Conservation (phyloP, 805 yeast species). For the Sugiyamaella boreocaroliniensis region DNA sequence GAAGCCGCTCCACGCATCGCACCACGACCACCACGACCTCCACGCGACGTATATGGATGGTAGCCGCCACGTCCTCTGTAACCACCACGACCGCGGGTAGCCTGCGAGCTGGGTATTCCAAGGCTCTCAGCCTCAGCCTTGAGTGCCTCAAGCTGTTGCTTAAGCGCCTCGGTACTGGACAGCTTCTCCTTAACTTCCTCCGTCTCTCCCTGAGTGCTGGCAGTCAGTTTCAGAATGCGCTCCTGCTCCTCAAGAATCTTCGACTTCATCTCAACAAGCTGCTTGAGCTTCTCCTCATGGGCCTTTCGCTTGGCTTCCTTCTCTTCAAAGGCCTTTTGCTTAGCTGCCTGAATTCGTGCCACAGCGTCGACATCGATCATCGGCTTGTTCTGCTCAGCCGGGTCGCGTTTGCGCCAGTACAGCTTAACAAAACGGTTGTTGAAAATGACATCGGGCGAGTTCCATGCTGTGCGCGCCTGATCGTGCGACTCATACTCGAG, state of each 20-base stretch:
- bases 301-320: conserved; percentile 32
- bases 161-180: conserved; percentile 25
- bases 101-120: conserved; percentile 21
- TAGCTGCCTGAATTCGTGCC: conserved; percentile 33
- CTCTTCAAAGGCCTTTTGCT: conserved; percentile 38
- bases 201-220: conserved; percentile 14
- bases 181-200: conserved; percentile 17
- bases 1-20: conserved; percentile 14
- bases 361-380: conserved; percentile 36
- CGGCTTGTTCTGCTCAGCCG: conserved; percentile 11
- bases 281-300: conserved; percentile 29
- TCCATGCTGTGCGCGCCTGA: conserved; percentile 39
- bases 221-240: conserved; percentile 29
- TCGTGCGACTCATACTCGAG: conserved; percentile 35
- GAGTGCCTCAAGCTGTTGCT: conserved; percentile 29
- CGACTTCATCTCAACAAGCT: conserved; percentile 28
- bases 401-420: conserved; percentile 31
- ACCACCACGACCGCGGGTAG: conserved; percentile 19
- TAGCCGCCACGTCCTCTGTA: conserved; percentile 19
- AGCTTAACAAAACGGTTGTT: conserved; percentile 45
- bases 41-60: conserved; percentile 18
- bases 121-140: conserved; percentile 30
- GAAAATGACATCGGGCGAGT: conserved; percentile 39
- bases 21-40: conserved; percentile 21
- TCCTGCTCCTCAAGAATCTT: conserved; percentile 33